Evolutionary conservation across 2,329 filamentous ascomycete species (phyloP).

Genomic region (Colletotrichum sublineola): DNA sequence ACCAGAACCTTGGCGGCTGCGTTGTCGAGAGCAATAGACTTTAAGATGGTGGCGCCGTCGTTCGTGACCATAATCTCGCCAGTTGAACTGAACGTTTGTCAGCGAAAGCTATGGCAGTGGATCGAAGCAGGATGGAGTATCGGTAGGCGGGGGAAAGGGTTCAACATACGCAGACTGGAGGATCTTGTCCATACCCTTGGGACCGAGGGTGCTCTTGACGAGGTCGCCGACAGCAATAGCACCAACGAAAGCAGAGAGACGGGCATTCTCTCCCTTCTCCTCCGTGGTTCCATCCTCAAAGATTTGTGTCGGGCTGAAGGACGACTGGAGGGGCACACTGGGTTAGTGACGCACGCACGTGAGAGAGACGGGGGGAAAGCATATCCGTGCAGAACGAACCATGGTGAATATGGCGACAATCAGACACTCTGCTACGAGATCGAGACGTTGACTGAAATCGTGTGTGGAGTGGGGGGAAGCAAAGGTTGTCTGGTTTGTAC

Average conservation of each 20-base stretch:
- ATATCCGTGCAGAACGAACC: slow-evolving; percentile 20
- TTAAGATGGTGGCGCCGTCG: slow-evolving; percentile 97
- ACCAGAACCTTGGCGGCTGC: slow-evolving; percentile 98
- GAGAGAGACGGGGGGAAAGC: neutral
- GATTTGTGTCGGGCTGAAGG: slow-evolving; percentile 94
- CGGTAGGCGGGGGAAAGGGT: slow-evolving; percentile 6
- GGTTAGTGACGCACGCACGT: neutral
- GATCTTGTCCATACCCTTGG: slow-evolving; percentile 99
- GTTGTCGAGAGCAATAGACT: slow-evolving; percentile 98
- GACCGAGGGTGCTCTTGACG: slow-evolving; percentile 96
- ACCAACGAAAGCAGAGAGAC: slow-evolving; percentile 97
- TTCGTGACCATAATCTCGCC: slow-evolving; percentile 99
- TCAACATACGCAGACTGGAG: slow-evolving; percentile 87
- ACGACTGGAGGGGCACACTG: slow-evolving; percentile 55
- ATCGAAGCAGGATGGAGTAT: slow-evolving; percentile 23
- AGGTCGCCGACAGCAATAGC: slow-evolving; percentile 97
- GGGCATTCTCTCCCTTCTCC: slow-evolving; percentile 99
- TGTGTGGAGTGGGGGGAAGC: slow-evolving; percentile 22
- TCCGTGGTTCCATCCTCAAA: slow-evolving; percentile 97
- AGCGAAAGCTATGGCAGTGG: slow-evolving; percentile 40
- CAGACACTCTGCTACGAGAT: slow-evolving; percentile 36
- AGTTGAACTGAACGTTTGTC: slow-evolving; percentile 75
- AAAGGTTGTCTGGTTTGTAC: slow-evolving; percentile 34
- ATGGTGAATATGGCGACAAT: slow-evolving; percentile 31
- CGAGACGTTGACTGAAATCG: slow-evolving; percentile 27